These are phyloP conservation scores for Myrica gale DNA, from an alignment of 306 rosid genomes.

Conservation along the genomic window DNA sequence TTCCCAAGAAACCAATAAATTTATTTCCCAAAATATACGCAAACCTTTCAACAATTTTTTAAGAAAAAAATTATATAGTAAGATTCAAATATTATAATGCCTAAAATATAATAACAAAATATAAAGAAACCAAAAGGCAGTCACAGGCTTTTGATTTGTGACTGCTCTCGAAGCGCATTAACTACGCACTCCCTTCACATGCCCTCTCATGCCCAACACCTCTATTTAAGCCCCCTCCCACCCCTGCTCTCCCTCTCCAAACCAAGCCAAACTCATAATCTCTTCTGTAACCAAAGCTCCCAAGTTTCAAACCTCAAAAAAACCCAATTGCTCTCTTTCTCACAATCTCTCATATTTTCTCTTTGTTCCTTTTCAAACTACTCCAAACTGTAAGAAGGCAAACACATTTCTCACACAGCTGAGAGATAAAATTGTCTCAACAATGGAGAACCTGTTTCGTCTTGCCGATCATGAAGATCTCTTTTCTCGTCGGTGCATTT, in stretches of 20 bases:
- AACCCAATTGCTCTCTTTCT: background rate
- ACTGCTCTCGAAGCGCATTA: conserved; percentile 32
- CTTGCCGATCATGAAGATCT: conserved; percentile 47
- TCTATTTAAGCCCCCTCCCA: conserved; percentile 53
- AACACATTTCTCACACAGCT: background rate
- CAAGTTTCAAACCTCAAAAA: conserved; percentile 15
- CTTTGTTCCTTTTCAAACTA: conserved; percentile 6
- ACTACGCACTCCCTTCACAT: conserved; percentile 42
- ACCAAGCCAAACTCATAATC: conserved; percentile 39
- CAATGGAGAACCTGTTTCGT: conserved; percentile 70
- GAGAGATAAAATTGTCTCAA: background rate
- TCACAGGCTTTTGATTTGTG: conserved; percentile 33
- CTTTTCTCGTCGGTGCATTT: conserved; percentile 54
- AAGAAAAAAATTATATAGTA: conserved; percentile 21
- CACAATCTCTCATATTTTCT: background rate
- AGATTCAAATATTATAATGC: conserved; percentile 46
- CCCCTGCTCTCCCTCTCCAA: conserved; percentile 46
- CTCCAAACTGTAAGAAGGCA: background rate
- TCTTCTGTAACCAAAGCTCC: conserved; percentile 19
- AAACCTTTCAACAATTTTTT: conserved; percentile 18
- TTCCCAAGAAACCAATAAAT: conserved; percentile 39
- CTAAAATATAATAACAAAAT: conserved; percentile 10
- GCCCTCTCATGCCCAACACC: conserved; percentile 33
- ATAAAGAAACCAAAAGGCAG: conserved; percentile 20
- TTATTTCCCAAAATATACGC: conserved; percentile 33